Evolutionary conservation across 164 flowering plant species (phyloP), one percentile per base, ranked within the genome.

Genomic region (Taxillus chinensis): DNA sequence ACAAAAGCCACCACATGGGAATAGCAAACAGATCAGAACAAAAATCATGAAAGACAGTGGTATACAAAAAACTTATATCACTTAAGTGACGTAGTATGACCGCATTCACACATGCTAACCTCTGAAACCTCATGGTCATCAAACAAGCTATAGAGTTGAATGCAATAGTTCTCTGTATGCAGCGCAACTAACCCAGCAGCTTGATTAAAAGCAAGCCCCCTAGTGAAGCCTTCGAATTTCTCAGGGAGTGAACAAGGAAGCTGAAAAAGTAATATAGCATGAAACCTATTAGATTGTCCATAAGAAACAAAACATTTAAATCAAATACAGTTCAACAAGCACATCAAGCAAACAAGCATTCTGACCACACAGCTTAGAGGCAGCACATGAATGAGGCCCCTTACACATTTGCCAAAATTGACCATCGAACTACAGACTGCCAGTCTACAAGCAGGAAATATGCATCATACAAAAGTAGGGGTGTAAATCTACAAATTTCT

Each of bases 131-230:
- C 91, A 68, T 83, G 84, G 65, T 89, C 82, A 68, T 86, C 86
- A 64, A 86, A 70, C 73, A 93, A 70, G 71, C 89, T 86, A 70
- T 87, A 93, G 63, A 90, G 75, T 66, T 93, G 99, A 68, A 93
- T 68, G 67, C 87, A 61, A 61, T 89, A 93, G 60, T 79, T 77
- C 57, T 87, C 90, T 38, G 95, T 78, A 42, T 72, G 79, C 39
- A 91, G 57, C 51, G 95, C 92, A 77, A 81, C 84, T 57, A 83
- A 60, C 8, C 95, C 97, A 73, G 83, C 66, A 41, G 60, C 45
- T 9, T 56, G 61, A 76, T 82, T 79, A 70, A 90, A 83, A 16
- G 62, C 83, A 70, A 78, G 66, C 55, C 77, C 77, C 46, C 62
- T 49, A 45, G 65, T 41, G 62, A 70, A 59, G 61, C 85, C 80